Evolutionary conservation across 2,329 filamentous ascomycete species (phyloP).

Genomic region (Calonectria pseudoturangicola): DNA sequence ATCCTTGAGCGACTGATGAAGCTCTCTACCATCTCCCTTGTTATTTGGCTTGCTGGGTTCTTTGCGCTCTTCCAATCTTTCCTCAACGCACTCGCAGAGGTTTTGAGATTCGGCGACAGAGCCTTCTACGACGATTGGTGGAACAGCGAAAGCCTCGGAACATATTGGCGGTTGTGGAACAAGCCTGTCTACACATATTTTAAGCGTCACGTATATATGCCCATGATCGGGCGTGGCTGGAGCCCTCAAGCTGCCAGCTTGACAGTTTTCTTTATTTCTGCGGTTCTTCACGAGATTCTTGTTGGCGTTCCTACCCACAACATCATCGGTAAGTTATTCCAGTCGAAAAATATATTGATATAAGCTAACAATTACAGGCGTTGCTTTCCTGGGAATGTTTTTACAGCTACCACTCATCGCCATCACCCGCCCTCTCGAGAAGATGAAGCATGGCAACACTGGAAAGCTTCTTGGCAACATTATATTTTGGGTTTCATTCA

Average conservation of each 20-base stretch:
- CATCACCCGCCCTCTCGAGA: constrained; percentile 86
- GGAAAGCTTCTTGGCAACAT: constrained; percentile 91
- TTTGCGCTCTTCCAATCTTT: constrained; percentile 96
- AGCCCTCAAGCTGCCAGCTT: constrained; percentile 81
- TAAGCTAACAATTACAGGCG: constrained; percentile 70
- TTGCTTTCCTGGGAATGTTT: constrained; percentile 96
- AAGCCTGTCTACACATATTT: constrained; percentile 98
- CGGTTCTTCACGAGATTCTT: constrained; percentile 91
- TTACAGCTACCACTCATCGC: constrained; percentile 92
- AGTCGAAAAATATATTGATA: not conserved
- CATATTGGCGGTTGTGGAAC: constrained; percentile 98
- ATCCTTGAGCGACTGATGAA: constrained; percentile 95
- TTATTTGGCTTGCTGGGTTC: constrained; percentile 98
- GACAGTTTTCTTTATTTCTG: constrained; percentile 91
- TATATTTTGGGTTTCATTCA: constrained; percentile 98
- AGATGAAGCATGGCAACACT: constrained; percentile 80
- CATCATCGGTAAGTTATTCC: constrained; percentile 80
- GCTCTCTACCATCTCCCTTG: constrained; percentile 93
- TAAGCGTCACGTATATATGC: constrained; percentile 93
- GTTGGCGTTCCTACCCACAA: constrained; percentile 97
- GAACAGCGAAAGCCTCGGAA: constrained; percentile 90
- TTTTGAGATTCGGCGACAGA: constrained; percentile 92
- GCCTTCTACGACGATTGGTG: constrained; percentile 99
- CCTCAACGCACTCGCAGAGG: constrained; percentile 92
- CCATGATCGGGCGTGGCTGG: constrained; percentile 89